Evolutionary conservation across 371 early-diverging fungal genomes (phyloP).

Genomic region (Batrachochytrium dendrobatidis): DNA sequence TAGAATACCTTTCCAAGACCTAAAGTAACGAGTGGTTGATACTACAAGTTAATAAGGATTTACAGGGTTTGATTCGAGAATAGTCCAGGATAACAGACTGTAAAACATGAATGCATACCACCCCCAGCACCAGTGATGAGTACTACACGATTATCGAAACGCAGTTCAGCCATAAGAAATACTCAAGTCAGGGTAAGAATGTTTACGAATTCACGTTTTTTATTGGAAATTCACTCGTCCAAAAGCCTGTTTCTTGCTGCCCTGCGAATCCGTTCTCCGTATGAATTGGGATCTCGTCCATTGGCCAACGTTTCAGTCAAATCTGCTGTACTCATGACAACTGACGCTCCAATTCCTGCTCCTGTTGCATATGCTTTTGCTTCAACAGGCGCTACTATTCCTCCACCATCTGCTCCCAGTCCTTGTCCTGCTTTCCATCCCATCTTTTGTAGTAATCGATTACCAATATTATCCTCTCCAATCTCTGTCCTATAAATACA

Average conservation of each 20-base stretch:
- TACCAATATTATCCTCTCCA: background rate
- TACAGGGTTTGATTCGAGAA: too few species aligned
- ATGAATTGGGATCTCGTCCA: too few species aligned
- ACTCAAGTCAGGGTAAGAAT: background rate
- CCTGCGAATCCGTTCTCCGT: too few species aligned
- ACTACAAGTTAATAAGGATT: background rate
- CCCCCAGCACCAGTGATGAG: conserved; percentile 98
- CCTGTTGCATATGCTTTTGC: background rate
- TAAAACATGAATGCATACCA: too few species aligned
- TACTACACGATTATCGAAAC: conserved; percentile 85
- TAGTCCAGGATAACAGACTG: too few species aligned
- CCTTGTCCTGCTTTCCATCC: conserved; percentile 94
- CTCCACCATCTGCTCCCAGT: conserved; percentile 51
- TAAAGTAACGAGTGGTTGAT: conserved; percentile 4
- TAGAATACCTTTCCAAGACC: conserved; percentile 38
- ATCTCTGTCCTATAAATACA: background rate
- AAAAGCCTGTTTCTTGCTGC: too few species aligned
- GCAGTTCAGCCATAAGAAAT: conserved; percentile 14
- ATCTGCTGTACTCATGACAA: background rate
- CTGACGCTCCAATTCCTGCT: background rate
- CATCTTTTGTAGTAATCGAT: conserved; percentile 76
- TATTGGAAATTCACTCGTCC: too few species aligned
- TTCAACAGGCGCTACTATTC: background rate
- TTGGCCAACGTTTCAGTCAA: too few species aligned
- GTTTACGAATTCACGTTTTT: too few species aligned